Percentiles rank a stretch among this genome's conserved stretches.
phyloP scores from a whole-genome alignment of 129 eudicot genomes.

The Silybum marianum region DNA sequence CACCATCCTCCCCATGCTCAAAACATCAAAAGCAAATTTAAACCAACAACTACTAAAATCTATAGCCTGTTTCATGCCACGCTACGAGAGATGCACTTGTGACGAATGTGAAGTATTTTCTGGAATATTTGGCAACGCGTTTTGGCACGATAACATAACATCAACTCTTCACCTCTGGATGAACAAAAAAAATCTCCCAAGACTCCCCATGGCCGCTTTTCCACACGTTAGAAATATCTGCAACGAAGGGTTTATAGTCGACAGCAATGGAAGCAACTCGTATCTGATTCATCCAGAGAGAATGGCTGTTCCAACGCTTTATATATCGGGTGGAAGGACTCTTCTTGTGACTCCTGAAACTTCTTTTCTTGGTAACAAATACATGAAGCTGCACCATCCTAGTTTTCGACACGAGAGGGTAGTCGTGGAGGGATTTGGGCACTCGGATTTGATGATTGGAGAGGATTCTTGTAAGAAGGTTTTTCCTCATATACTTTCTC shows the following conservation, averaged over 20 bases:
- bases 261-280: constrained; percentile 40
- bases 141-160: constrained; percentile 52
- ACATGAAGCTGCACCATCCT: constrained; percentile 59
- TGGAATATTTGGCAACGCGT: constrained; percentile 48
- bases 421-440: constrained; percentile 59
- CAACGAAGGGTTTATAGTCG: constrained; percentile 51
- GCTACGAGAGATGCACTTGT: constrained; percentile 47
- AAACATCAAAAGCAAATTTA: constrained; percentile 26
- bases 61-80: constrained; percentile 48
- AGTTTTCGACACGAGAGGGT: constrained; percentile 49
- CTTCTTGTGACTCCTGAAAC: constrained; percentile 47
- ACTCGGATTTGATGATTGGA: constrained; percentile 53
- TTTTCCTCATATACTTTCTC: constrained; percentile 46
- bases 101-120: constrained; percentile 61
- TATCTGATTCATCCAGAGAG: constrained; percentile 54
- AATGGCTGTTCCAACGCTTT: constrained; percentile 50
- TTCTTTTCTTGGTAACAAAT: constrained; percentile 50
- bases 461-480: constrained; percentile 42
- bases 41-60: constrained; percentile 37
- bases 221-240: constrained; percentile 55
- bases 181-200: constrained; percentile 39
- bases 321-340: constrained; percentile 46
- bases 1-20: constrained; percentile 36
- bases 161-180: constrained; percentile 41
- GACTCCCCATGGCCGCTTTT: constrained; percentile 54